Percentiles rank a stretch among this genome's conserved stretches.
Conservation (phyloP, 805 yeast species). For the Grigorovia transvaalensis region DNA sequence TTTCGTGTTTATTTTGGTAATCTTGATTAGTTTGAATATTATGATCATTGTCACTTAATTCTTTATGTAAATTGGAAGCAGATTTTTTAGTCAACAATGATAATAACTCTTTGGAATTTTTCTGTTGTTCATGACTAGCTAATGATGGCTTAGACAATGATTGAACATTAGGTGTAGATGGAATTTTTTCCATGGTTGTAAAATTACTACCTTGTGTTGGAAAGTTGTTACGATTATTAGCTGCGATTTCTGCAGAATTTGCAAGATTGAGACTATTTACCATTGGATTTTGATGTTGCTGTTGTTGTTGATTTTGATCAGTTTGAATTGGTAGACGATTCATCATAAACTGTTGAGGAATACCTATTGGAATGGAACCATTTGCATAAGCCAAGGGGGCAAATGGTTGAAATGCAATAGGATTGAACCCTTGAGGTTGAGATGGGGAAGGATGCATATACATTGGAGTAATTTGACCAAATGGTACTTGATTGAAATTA, state of each 20-base stretch:
- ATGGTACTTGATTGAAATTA: slow-evolving; percentile 3
- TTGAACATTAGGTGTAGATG: slow-evolving; percentile 30
- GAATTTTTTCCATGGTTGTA: neutral
- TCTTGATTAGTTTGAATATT: neutral
- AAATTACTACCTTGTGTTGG: neutral
- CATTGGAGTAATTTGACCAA: slow-evolving; percentile 4
- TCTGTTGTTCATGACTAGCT: slow-evolving; percentile 11
- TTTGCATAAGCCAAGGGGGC: slow-evolving; percentile 27
- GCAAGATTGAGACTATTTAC: slow-evolving; percentile 1
- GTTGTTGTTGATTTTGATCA: neutral
- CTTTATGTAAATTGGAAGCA: neutral
- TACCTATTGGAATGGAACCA: slow-evolving; percentile 10
- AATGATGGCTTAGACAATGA: slow-evolving; percentile 32
- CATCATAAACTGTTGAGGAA: slow-evolving; percentile 2
- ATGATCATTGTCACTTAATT: neutral
- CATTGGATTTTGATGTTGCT: neutral
- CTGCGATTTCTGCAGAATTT: neutral
- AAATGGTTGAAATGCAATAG: slow-evolving; percentile 21
- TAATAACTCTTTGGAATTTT: slow-evolving; percentile 22
- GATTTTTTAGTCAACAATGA: slow-evolving; percentile 26
- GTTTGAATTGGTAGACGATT: slow-evolving; percentile 6
- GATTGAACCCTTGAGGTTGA: slow-evolving; percentile 5
- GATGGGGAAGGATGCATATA: slow-evolving; percentile 3
- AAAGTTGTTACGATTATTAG: neutral
- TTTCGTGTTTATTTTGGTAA: neutral